A percentile compares a stretch with the other conserved stretches of the same genome.
Conservation (phyloP, 2,329 filamentous ascomycete species). For the Fusarium pseudonygamai region DNA sequence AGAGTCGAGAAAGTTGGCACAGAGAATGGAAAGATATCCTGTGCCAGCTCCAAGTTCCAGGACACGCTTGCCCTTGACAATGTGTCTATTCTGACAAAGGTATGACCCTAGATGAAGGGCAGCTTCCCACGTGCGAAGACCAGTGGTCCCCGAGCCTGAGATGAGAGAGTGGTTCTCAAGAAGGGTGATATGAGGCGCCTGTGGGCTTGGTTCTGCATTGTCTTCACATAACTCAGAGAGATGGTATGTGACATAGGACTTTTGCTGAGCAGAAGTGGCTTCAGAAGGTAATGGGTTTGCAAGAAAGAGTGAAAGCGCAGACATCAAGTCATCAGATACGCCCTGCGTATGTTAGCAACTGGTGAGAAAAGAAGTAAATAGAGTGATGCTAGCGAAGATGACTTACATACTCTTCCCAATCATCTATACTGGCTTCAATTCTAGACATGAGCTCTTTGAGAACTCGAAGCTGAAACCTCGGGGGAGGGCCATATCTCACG, state of each 20-base stretch:
- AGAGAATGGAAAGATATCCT: slow-evolving; percentile 78
- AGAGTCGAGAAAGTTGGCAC: slow-evolving; percentile 71
- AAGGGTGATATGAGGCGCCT: slow-evolving; percentile 61
- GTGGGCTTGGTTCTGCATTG: neutral
- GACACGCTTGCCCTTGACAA: slow-evolving; percentile 65
- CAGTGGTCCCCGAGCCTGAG: slow-evolving; percentile 77
- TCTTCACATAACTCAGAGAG: slow-evolving; percentile 48
- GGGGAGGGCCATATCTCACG: slow-evolving; percentile 68
- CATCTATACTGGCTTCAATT: slow-evolving; percentile 78
- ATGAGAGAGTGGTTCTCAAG: slow-evolving; percentile 76
- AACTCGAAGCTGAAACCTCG: slow-evolving; percentile 74
- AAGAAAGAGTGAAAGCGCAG: slow-evolving; percentile 71
- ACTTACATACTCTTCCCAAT: slow-evolving; percentile 90
- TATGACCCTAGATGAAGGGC: slow-evolving; percentile 77
- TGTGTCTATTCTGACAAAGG: slow-evolving; percentile 59
- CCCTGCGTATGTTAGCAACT: slow-evolving; percentile 65
- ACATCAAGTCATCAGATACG: slow-evolving; percentile 83
- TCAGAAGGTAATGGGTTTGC: slow-evolving; percentile 71
- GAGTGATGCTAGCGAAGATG: neutral
- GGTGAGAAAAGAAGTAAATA: neutral
- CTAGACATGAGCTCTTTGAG: slow-evolving; percentile 76
- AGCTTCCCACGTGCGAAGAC: slow-evolving; percentile 83
- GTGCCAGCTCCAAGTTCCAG: slow-evolving; percentile 82
- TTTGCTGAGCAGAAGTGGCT: slow-evolving; percentile 72
- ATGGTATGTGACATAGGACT: slow-evolving; percentile 79